These are phyloP conservation scores for Diaporthe sp. DNA, from an alignment of 2,329 filamentous ascomycete genomes.

Conservation along the genomic window DNA sequence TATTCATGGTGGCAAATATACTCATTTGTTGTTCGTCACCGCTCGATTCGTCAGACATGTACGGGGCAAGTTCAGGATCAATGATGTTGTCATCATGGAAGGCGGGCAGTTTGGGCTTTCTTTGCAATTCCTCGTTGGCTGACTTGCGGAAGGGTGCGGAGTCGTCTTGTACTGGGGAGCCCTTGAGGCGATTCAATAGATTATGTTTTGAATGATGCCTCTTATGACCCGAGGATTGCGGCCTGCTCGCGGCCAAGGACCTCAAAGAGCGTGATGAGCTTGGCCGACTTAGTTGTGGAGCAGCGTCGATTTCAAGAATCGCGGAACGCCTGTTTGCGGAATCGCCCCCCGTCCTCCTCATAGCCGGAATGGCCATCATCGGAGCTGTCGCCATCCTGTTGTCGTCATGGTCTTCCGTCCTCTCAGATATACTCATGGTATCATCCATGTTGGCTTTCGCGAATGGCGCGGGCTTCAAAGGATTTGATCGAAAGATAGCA, in stretches of 20 bases:
- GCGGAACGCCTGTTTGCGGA: slow-evolving; percentile 90
- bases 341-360: slow-evolving; percentile 66
- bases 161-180: slow-evolving; percentile 73
- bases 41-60: slow-evolving; percentile 95
- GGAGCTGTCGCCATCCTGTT: slow-evolving; percentile 71
- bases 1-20: slow-evolving; percentile 82
- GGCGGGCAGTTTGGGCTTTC: slow-evolving; percentile 80
- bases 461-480: slow-evolving; percentile 56
- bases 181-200: slow-evolving; percentile 80
- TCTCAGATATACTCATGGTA: slow-evolving; percentile 56
- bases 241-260: slow-evolving; percentile 75
- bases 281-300: slow-evolving; percentile 81
- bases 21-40: slow-evolving; percentile 93
- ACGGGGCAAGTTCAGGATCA: slow-evolving; percentile 93
- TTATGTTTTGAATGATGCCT: slow-evolving; percentile 91
- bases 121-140: slow-evolving; percentile 73
- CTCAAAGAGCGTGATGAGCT: slow-evolving; percentile 91
- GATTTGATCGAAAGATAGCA: slow-evolving; percentile 69
- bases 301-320: slow-evolving; percentile 87
- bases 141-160: slow-evolving; percentile 88
- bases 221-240: slow-evolving; percentile 84
- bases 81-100: slow-evolving; percentile 99
- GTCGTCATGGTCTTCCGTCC: slow-evolving; percentile 59
- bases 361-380: slow-evolving; percentile 79
- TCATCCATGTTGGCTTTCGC: slow-evolving; percentile 49